These are phyloP conservation scores for Ogataea methanolica DNA, from an alignment of 805 yeast species.

Conservation along the genomic window DNA sequence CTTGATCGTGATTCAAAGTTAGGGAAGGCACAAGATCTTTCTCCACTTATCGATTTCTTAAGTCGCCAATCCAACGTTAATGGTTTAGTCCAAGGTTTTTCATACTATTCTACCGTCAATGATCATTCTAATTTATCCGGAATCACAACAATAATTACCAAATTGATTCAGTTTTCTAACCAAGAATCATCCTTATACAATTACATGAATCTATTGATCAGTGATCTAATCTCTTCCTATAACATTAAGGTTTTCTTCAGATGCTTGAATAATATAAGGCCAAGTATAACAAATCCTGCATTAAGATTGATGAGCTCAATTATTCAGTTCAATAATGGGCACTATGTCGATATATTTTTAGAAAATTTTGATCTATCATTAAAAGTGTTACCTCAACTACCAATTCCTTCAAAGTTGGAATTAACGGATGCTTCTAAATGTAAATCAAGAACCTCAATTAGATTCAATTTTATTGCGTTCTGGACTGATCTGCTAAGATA, in stretches of 20 bases:
- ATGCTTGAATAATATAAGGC: constrained; percentile 54
- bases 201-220: constrained; percentile 37
- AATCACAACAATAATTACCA: constrained; percentile 38
- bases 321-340: constrained; percentile 44
- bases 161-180: constrained; percentile 27
- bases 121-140: constrained; percentile 49
- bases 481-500: constrained; percentile 49
- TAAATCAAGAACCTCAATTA: constrained; percentile 39
- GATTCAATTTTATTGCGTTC: constrained; percentile 57
- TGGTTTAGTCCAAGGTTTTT: constrained; percentile 37
- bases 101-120: constrained; percentile 40
- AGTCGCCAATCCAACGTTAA: constrained; percentile 25
- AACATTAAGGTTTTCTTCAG: constrained; percentile 65
- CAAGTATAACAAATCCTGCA: constrained; percentile 56
- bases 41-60: constrained; percentile 26
- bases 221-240: constrained; percentile 45
- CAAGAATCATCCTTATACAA: constrained; percentile 15
- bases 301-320: constrained; percentile 53
- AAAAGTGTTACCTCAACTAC: constrained; percentile 55
- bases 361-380: constrained; percentile 65
- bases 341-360: constrained; percentile 51
- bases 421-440: constrained; percentile 34
- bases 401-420: constrained; percentile 49
- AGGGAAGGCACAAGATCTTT: constrained; percentile 12
- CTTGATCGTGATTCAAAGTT: constrained; percentile 16